These are phyloP conservation scores for Ascochyta pisi DNA, from an alignment of 2,329 filamentous ascomycete genomes.

Conservation along the genomic window DNA sequence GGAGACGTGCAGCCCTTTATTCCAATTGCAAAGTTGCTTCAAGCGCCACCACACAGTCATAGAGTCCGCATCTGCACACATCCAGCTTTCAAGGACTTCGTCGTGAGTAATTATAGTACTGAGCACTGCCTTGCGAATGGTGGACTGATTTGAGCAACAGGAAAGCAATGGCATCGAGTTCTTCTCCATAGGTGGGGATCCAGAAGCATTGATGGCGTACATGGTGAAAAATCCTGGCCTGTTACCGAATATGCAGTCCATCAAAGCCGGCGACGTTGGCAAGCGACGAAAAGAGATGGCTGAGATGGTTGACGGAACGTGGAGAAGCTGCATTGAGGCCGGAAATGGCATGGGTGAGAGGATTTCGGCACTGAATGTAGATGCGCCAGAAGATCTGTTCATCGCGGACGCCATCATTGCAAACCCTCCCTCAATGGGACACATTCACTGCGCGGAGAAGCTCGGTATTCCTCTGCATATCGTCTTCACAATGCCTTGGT, in stretches of 20 bases:
- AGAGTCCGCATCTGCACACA: slow-evolving; percentile 42
- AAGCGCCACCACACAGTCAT: slow-evolving; percentile 29
- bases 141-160: background rate
- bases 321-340: slow-evolving; percentile 49
- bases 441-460: slow-evolving; percentile 74
- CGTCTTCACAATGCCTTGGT: slow-evolving; percentile 79
- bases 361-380: slow-evolving; percentile 20
- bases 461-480: slow-evolving; percentile 76
- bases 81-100: slow-evolving; percentile 29
- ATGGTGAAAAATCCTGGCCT: slow-evolving; percentile 60
- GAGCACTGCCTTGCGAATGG: background rate
- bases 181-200: slow-evolving; percentile 45
- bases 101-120: slow-evolving; percentile 5
- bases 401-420: slow-evolving; percentile 66
- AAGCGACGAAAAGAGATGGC: slow-evolving; percentile 37
- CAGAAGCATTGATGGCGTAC: slow-evolving; percentile 57
- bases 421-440: slow-evolving; percentile 35
- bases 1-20: slow-evolving; percentile 68
- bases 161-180: slow-evolving; percentile 47
- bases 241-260: slow-evolving; percentile 34
- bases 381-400: slow-evolving; percentile 61
- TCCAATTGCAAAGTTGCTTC: slow-evolving; percentile 61
- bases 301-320: slow-evolving; percentile 43
- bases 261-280: slow-evolving; percentile 45
- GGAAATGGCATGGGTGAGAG: slow-evolving; percentile 38